Conservation (phyloP, 805 yeast genomes). For the Saturnispora silvae region DNA sequence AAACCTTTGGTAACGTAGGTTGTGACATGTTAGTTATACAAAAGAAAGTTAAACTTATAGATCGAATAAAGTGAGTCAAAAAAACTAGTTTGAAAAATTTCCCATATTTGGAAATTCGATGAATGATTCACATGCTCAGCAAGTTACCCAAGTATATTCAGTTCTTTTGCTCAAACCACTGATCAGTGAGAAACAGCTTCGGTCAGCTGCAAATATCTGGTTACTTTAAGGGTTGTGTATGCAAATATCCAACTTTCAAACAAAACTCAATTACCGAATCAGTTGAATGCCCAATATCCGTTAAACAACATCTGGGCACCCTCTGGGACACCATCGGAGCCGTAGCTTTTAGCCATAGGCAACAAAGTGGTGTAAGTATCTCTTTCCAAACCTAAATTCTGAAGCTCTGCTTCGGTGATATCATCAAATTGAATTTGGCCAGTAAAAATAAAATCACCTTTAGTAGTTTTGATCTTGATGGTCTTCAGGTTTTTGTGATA, state of each 20-base stretch:
- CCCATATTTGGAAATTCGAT: too few relatives aligned
- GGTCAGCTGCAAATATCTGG: background rate
- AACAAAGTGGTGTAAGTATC: background rate
- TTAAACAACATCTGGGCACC: constrained; percentile 4
- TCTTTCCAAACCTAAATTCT: background rate
- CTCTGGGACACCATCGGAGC: background rate
- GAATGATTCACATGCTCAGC: too few relatives aligned
- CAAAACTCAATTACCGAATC: too few relatives aligned
- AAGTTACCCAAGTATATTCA: too few relatives aligned
- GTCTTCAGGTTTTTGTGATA: background rate
- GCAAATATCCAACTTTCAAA: background rate
- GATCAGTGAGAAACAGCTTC: too few relatives aligned
- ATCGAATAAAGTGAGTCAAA: constrained; percentile 4
- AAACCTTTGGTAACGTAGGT: constrained; percentile 39
- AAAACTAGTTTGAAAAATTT: background rate
- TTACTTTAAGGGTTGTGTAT: too few relatives aligned
- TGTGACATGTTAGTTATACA: constrained; percentile 25
- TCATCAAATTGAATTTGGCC: background rate
- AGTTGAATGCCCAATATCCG: constrained; percentile 5
- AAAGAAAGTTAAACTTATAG: background rate
- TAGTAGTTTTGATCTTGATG: background rate
- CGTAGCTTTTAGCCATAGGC: constrained; percentile 8
- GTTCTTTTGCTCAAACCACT: too few relatives aligned
- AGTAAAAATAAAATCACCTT: background rate
- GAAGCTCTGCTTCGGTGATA: background rate